A percentile compares a stretch with the other conserved stretches of the same genome.
phyloP scores from a whole-genome alignment of 2,329 filamentous ascomycete genomes.

The Myriosclerotinia scirpicola region DNA sequence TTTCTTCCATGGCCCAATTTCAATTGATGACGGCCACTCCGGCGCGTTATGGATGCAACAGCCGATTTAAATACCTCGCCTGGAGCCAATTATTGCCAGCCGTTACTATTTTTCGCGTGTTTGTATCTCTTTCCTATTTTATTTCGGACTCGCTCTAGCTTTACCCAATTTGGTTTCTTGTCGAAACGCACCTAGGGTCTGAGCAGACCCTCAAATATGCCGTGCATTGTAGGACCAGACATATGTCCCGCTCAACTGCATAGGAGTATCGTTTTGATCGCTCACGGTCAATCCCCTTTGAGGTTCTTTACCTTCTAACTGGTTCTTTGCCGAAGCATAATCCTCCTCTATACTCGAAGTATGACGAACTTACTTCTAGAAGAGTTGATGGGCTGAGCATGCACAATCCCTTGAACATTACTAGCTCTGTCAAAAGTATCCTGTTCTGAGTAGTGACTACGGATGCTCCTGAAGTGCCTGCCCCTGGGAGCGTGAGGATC shows the following conservation, averaged over 20 bases:
- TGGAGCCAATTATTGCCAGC: not conserved
- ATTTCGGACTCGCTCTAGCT: not conserved
- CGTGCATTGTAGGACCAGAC: not conserved
- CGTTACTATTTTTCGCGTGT: not conserved
- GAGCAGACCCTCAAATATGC: not conserved
- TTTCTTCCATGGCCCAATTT: not conserved
- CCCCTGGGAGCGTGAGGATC: not conserved
- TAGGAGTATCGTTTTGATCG: not conserved
- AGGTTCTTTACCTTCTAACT: not conserved
- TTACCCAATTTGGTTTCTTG: not conserved
- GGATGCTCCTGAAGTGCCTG: not conserved
- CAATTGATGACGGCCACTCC: not conserved
- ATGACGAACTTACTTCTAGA: not conserved
- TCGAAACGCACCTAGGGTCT: not conserved
- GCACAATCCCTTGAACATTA: not conserved
- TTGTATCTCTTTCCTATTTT: not conserved
- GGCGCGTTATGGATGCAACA: not conserved
- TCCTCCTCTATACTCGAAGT: not conserved
- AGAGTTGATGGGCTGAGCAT: not conserved
- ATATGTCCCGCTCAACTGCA: not conserved
- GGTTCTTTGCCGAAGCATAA: not conserved
- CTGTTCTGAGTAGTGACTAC: not conserved
- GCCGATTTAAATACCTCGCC: no score
- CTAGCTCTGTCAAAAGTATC: not conserved
- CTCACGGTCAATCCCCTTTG: not conserved